These are phyloP conservation scores for Skeletonema tropicum DNA, from an alignment of 108 stramenopile genomes.

Conservation along the genomic window DNA sequence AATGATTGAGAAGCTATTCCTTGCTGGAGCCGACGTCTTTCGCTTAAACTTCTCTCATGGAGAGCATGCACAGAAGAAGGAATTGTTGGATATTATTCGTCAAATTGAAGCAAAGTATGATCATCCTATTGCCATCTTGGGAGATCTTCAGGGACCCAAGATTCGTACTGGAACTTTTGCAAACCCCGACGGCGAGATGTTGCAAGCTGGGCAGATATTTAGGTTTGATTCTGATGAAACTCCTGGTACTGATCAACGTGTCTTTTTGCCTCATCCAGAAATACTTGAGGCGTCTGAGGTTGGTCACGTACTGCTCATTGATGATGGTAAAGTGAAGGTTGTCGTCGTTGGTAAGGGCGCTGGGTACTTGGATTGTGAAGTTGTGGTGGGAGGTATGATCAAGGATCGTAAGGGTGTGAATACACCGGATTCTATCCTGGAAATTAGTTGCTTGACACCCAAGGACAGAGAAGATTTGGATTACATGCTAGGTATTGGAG, in stretches of 20 bases:
- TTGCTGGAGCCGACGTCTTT: conserved; percentile 95
- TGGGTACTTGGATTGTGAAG: conserved; percentile 82
- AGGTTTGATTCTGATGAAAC: conserved; percentile 86
- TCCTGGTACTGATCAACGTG: conserved; percentile 85
- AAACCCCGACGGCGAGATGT: conserved; percentile 67
- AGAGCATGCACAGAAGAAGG: conserved; percentile 93
- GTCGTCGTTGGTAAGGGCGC: conserved; percentile 81
- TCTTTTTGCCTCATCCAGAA: conserved; percentile 94
- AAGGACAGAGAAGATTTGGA: conserved; percentile 85
- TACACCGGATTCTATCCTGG: conserved; percentile 91
- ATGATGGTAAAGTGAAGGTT: conserved; percentile 96
- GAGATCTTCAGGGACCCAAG: conserved; percentile 96
- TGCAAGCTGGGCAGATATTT: conserved; percentile 85
- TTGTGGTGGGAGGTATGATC: conserved; percentile 89
- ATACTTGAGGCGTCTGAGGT: conserved; percentile 86
- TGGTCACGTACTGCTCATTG: conserved; percentile 90
- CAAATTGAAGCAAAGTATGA: conserved; percentile 89
- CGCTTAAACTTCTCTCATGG: conserved; percentile 97
- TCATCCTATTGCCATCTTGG: conserved; percentile 94
- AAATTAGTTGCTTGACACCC: conserved; percentile 89
- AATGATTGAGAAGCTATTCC: conserved; percentile 94
- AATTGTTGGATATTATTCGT: conserved; percentile 82
- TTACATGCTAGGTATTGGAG: conserved; percentile 87
- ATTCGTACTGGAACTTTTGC: conserved; percentile 91
- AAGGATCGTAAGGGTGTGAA: conserved; percentile 89